phyloP scores from a whole-genome alignment of 2,329 filamentous ascomycete genomes.

The Ophiocordyceps polyrhachis-furcata region DNA sequence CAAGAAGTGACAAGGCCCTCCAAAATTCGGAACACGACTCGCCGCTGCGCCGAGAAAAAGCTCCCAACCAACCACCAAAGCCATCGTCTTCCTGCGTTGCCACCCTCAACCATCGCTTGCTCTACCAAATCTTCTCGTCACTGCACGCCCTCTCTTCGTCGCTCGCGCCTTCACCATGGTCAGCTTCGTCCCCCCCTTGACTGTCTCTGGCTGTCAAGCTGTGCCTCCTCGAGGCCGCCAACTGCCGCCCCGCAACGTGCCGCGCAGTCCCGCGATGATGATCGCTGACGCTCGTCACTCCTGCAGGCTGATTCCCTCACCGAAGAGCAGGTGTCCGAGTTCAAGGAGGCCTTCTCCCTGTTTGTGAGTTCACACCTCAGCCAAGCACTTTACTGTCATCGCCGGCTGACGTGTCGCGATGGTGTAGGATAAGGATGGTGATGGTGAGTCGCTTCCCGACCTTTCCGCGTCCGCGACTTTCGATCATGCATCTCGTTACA shows the following conservation, averaged over 20 bases:
- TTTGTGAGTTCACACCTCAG: conserved; percentile 52
- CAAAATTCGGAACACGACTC: neutral
- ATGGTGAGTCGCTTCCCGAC: conserved; percentile 46
- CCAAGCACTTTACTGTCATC: neutral
- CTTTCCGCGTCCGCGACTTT: neutral
- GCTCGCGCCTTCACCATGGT: conserved; percentile 9
- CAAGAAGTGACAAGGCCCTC: neutral
- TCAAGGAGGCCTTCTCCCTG: conserved; percentile 99
- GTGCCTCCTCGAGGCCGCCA: neutral
- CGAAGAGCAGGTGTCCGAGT: conserved; percentile 99
- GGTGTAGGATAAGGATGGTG: conserved; percentile 71
- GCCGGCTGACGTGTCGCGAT: neutral
- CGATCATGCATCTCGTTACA: neutral
- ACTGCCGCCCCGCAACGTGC: neutral
- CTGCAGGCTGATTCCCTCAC: conserved; percentile 87
- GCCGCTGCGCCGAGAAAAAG: conserved; percentile 4
- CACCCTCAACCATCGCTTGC: neutral
- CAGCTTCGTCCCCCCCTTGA: neutral
- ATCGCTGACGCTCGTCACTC: conserved; percentile 2
- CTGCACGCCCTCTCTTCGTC: neutral
- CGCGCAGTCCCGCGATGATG: conserved; percentile 4
- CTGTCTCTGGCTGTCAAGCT: too few species aligned
- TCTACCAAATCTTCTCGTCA: neutral
- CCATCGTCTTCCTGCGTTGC: conserved; percentile 1
- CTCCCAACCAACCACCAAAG: conserved; percentile 3